Evolutionary conservation across 1,284 basidiomycete species (phyloP).

Genomic region (Puccinia triticina): DNA sequence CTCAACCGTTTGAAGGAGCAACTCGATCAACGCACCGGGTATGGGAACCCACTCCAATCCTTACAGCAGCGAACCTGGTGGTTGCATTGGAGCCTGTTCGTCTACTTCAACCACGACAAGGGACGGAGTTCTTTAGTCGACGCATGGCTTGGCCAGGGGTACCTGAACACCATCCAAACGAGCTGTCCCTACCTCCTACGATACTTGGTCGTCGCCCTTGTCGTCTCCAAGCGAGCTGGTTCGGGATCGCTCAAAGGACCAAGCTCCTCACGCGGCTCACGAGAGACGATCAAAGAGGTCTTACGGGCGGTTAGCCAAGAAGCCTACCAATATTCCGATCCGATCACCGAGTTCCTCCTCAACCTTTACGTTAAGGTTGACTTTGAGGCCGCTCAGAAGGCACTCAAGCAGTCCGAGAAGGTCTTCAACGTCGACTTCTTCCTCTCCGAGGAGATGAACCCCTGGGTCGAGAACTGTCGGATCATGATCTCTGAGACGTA

Average conservation of each 20-base stretch:
- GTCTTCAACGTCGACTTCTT: slow-evolving; percentile 93
- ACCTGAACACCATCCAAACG: slow-evolving; percentile 98
- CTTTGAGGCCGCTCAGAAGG: slow-evolving; percentile 82
- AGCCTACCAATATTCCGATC: slow-evolving; percentile 92
- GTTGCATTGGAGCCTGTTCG: slow-evolving; percentile 96
- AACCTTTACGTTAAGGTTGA: slow-evolving; percentile 92
- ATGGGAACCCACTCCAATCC: slow-evolving; percentile 71
- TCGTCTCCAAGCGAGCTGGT: slow-evolving; percentile 68
- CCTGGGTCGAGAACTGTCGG: slow-evolving; percentile 93
- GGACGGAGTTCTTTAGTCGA: slow-evolving; percentile 92
- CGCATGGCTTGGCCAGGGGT: slow-evolving; percentile 84
- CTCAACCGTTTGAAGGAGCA: slow-evolving; percentile 88
- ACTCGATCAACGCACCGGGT: slow-evolving; percentile 69
- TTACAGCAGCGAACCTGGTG: slow-evolving; percentile 94
- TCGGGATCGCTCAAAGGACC: slow-evolving; percentile 44
- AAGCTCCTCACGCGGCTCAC: slow-evolving; percentile 54
- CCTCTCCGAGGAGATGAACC: slow-evolving; percentile 82
- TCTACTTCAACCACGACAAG: slow-evolving; percentile 94
- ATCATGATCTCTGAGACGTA: slow-evolving; percentile 95
- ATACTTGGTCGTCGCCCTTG: slow-evolving; percentile 88
- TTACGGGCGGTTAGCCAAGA: slow-evolving; percentile 89
- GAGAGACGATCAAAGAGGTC: slow-evolving; percentile 81
- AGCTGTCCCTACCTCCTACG: slow-evolving; percentile 92
- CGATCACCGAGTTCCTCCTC: slow-evolving; percentile 88
- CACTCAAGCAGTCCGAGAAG: slow-evolving; percentile 76